A percentile compares a stretch with the other conserved stretches of the same genome.
Conservation (phyloP, 352 stramenopile species). For the Phytophthora meadii region DNA sequence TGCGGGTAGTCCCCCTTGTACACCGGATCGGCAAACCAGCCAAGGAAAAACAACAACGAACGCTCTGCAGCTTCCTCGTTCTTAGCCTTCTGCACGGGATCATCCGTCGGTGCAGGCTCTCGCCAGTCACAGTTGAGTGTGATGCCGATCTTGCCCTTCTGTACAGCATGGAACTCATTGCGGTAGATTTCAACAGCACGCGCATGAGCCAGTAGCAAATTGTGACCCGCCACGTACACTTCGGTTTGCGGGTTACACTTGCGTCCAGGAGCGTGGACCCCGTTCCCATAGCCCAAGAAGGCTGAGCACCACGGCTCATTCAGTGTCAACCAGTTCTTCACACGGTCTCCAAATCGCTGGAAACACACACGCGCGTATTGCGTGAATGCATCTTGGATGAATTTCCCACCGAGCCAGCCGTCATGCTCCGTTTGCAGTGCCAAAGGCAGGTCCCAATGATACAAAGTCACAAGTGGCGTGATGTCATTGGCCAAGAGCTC, state of each 20-base stretch:
- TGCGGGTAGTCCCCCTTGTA: conserved; percentile 93
- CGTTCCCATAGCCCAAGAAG: conserved; percentile 87
- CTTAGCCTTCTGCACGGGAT: conserved; percentile 57
- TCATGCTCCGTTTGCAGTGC: conserved; percentile 82
- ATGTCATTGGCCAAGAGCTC: conserved; percentile 85
- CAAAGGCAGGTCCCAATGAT: conserved; percentile 96
- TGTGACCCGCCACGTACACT: conserved; percentile 86
- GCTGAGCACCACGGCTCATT: conserved; percentile 92
- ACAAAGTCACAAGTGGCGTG: conserved; percentile 92
- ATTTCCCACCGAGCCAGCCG: conserved; percentile 60
- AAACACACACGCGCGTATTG: conserved; percentile 92
- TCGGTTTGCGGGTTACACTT: conserved; percentile 57
- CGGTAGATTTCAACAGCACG: conserved; percentile 82
- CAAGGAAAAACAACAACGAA: conserved; percentile 87
- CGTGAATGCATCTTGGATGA: conserved; percentile 70
- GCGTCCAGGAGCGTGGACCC: conserved; percentile 82
- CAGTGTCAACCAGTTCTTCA: conserved; percentile 94
- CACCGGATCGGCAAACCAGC: conserved; percentile 95
- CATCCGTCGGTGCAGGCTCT: conserved; percentile 65
- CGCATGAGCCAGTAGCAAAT: conserved; percentile 91
- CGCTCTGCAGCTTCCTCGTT: conserved; percentile 77
- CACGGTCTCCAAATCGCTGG: conserved; percentile 88
- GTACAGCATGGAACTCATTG: conserved; percentile 69
- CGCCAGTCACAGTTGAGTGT: conserved; percentile 92
- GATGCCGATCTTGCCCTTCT: conserved; percentile 90